A percentile compares a stretch with the other conserved stretches of the same genome.
These are phyloP conservation scores for Aspergillus sp. DNA, from an alignment of 2,329 filamentous ascomycete genomes.

Conservation along the genomic window DNA sequence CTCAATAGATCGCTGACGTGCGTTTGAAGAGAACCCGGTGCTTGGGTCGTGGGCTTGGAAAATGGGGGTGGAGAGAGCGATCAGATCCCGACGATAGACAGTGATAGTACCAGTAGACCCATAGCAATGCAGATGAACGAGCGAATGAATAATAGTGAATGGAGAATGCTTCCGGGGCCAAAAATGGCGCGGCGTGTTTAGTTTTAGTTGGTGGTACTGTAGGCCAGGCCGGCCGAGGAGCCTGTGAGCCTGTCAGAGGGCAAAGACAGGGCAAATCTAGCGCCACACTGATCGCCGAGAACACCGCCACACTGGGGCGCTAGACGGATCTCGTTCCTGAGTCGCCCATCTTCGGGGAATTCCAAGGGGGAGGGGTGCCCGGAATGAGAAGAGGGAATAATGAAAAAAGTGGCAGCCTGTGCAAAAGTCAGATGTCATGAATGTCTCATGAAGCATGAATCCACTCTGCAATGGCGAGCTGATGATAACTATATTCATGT, in stretches of 20 bases:
- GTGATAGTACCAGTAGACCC: not conserved
- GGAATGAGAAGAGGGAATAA: not conserved
- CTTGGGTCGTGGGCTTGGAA: slow-evolving; percentile 15
- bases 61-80: not conserved
- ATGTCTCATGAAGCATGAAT: not conserved
- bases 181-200: not conserved
- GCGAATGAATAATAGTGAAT: not conserved
- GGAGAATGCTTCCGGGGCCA: not conserved
- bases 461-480: slow-evolving; percentile 1
- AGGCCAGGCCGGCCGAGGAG: not conserved
- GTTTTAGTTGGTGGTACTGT: not conserved
- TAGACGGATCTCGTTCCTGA: not conserved
- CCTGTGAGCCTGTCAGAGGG: not conserved
- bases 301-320: not conserved
- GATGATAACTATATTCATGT: not conserved
- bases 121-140: not conserved
- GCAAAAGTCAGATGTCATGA: not conserved
- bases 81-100: slow-evolving; percentile 2
- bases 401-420: not conserved
- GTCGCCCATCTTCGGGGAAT: not conserved
- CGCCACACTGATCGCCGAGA: slow-evolving; percentile 1
- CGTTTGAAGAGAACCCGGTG: slow-evolving; percentile 21
- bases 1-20: slow-evolving; percentile 21
- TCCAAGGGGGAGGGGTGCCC: not conserved
- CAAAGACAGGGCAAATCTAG: not conserved